Evolutionary conservation across 1,284 basidiomycete genomes (phyloP), one percentile per base, ranked within the genome.

Genomic region (Tilletia indica): DNA sequence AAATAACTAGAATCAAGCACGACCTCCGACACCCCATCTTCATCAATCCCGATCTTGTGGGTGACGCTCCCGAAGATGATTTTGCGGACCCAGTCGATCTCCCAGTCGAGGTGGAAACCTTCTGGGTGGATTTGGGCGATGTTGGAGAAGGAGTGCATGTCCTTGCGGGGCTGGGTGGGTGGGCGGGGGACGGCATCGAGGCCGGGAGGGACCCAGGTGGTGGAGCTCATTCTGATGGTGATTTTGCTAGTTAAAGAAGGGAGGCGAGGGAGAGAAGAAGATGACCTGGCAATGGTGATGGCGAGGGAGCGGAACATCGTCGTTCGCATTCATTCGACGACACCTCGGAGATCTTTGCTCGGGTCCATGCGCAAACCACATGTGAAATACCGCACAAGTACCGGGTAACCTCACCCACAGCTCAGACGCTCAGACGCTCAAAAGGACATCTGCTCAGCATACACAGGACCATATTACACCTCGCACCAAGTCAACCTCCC

Each of bases 1-100:
- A 98, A 87, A 80, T 90, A 91, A 42, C 87, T 88, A 0, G 92
- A 91, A 85, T 97, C 95, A 71, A 97, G 89, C 87, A 92, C 86
- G 54, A 92, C 89, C 83, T 91, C 86, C 31, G 87, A 84, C 19
- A 92, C 88, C n/a, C 86, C 87, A 73, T 89, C 87, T 74, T 88
- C 86, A 69, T 88, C 87, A 38, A 90, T 88, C 48, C 86, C 83
- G 64, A 97, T 84, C 31, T 86, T 87, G 84, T 94, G 92, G 0
- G 87, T 89, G 19, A 89, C 93, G 36, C 87, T 88, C 0, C 95
- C 95, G n/a, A 86, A 85, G 77, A 98, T 89, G 71, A 88, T 86
- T 79, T 90, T 86, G 9, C 86, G 82, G 0, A 88, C 82, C 86
- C 94, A 98, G 86, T 97, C 90, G 76, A 98, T 87, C 1, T 80